These are phyloP conservation scores for Sonneratia caseolaris DNA, from an alignment of 345 rosid species.

Conservation along the genomic window DNA sequence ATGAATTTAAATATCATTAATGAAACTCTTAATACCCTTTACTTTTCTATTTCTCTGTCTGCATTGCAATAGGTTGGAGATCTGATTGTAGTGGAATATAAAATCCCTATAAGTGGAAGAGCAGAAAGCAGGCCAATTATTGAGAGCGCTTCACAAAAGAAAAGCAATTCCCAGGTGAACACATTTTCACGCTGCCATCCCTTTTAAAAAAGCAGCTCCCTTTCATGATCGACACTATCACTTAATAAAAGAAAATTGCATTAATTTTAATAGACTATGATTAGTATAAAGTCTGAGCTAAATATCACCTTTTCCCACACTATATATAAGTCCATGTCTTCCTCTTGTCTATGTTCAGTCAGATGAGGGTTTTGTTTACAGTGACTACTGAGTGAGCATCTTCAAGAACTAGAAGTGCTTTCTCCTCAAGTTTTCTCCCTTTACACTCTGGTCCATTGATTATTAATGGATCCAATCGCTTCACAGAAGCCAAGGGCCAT, in stretches of 20 bases:
- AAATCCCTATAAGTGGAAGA: not conserved
- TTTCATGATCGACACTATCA: not conserved
- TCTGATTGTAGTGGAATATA: no score
- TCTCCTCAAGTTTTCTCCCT: not conserved
- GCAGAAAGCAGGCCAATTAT: constrained; percentile 1
- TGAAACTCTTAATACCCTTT: no score
- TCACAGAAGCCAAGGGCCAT: constrained; percentile 12
- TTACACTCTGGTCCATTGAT: not conserved
- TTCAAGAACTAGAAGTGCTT: not conserved
- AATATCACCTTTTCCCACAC: constrained; percentile 2
- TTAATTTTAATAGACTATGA: not conserved
- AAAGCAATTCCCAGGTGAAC: constrained; percentile 4
- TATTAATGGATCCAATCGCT: constrained; percentile 5
- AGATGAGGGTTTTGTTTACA: not conserved
- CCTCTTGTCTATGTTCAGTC: constrained; percentile 16
- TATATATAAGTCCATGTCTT: constrained; percentile 14
- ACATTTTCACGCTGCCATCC: constrained; percentile 16
- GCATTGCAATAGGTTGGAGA: no score
- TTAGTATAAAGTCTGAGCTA: constrained; percentile 6
- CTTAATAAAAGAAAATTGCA: not conserved
- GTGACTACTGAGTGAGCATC: not conserved
- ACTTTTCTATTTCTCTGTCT: no score
- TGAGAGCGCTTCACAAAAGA: not conserved
- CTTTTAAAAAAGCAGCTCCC: constrained; percentile 16
- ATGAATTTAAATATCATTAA: no score